A percentile compares a stretch with the other conserved stretches of the same genome.
Conservation (phyloP, 495 filamentous ascomycete genomes). For the Rostrohypoxylon terebratum region DNA sequence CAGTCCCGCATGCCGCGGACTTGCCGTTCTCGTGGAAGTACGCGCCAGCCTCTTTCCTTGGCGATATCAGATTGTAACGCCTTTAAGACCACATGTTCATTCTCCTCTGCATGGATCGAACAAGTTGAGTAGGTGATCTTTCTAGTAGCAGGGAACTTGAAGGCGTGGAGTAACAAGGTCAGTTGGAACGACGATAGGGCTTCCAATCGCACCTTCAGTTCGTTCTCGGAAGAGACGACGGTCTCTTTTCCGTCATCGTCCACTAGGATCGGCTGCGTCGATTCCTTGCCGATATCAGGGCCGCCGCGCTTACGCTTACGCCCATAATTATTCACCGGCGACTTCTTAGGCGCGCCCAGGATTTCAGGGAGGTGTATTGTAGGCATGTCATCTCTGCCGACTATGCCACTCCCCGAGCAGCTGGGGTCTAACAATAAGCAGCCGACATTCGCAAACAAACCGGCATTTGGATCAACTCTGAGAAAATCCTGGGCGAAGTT, state of each 20-base stretch:
- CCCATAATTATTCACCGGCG: constrained; percentile 39
- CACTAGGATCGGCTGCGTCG: constrained; percentile 53
- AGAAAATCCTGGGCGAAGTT: constrained; percentile 83
- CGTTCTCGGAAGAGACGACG: constrained; percentile 55
- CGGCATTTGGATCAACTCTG: constrained; percentile 68
- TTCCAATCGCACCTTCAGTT: constrained; percentile 68
- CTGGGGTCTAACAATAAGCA: constrained; percentile 89
- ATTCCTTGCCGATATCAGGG: constrained; percentile 42
- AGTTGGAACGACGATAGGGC: constrained; percentile 83
- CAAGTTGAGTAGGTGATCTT: constrained; percentile 93
- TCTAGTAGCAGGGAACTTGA: constrained; percentile 79
- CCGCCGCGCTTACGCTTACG: constrained; percentile 56
- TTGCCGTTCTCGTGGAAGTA: constrained; percentile 77
- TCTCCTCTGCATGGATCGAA: constrained; percentile 86
- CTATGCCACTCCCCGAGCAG: constrained; percentile 94
- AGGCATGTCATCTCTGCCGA: constrained; percentile 82
- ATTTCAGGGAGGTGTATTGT: constrained; percentile 66
- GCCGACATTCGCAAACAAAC: constrained; percentile 68
- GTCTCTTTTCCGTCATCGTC: constrained; percentile 64
- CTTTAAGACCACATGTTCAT: constrained; percentile 82
- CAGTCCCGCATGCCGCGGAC: constrained; percentile 76
- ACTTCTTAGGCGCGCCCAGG: constrained; percentile 50
- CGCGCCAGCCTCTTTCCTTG: constrained; percentile 75
- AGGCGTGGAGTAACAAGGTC: constrained; percentile 80
- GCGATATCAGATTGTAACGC: constrained; percentile 76